Conservation (phyloP, 1,139 yeast species). For the Spathaspora jeffriesii region DNA sequence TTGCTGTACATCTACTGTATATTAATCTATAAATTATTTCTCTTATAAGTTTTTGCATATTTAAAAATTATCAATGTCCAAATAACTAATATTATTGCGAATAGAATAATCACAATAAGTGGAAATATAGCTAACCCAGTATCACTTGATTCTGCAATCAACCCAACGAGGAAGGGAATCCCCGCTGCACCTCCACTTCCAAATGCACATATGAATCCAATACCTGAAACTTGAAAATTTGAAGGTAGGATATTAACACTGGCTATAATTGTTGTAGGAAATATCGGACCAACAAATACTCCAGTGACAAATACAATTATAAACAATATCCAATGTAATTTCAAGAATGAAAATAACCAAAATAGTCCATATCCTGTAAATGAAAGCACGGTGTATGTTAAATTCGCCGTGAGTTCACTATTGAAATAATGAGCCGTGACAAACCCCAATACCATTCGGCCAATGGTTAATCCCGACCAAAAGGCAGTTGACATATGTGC, state of each 20-base stretch:
- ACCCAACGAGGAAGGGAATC: constrained; percentile 57
- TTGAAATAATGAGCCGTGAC: constrained; percentile 54
- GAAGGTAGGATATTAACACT: constrained; percentile 44
- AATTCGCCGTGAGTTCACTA: constrained; percentile 29
- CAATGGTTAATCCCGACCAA: constrained; percentile 71
- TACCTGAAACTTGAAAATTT: constrained; percentile 52
- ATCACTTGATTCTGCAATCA: too few relatives aligned
- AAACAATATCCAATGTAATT: constrained; percentile 47
- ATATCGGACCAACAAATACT: constrained; percentile 52
- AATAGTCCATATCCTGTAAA: too few relatives aligned
- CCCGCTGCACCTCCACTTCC: constrained; percentile 65
- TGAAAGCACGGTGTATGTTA: constrained; percentile 30
- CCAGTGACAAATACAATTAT: constrained; percentile 51
- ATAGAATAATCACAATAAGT: too few relatives aligned
- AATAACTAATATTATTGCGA: too few relatives aligned
- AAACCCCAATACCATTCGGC: constrained; percentile 48
- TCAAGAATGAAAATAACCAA: constrained; percentile 35
- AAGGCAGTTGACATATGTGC: constrained; percentile 73
- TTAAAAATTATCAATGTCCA: too few relatives aligned
- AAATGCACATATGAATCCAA: constrained; percentile 58
- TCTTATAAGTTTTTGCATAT: too few relatives aligned
- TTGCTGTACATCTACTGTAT: too few relatives aligned
- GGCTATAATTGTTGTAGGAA: constrained; percentile 53
- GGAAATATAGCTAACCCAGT: too few relatives aligned
- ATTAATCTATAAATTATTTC: too few relatives aligned